Base-by-base conservation (phyloP, 345 rosid genomes). In the Angophora floribunda region DNA sequence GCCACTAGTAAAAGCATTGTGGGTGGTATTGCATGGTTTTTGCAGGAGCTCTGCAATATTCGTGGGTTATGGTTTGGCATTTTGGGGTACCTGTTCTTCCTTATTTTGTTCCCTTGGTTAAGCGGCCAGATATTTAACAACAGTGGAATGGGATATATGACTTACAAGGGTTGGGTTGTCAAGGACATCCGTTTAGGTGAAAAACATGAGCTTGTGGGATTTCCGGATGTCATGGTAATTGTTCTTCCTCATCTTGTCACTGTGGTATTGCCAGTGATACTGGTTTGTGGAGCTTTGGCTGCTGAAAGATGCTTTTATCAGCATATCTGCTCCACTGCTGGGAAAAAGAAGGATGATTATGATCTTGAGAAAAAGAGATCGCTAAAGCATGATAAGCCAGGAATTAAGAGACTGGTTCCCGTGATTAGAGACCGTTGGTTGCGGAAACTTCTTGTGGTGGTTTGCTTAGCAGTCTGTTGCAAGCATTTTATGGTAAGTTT, bases 81-180 rank as follows among this genome's bases (percentile, higher is more conserved):
- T 91, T 70, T 94, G 89, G 95, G 92, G 12, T 96, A 96, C 89
- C 52, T 96, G 87, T 52, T 96, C 67, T 94, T 93, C 90, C 97
- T 97, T 85, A 51, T 96, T 32, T 86, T 93, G 88, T 95, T 93
- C 90, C 99, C 99, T 41, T 96, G 99, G 98, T 92, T 93, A 85
- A 70, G 88, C 30, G 98, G 99, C 86, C 93, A 91, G 88, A 96
- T 96, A 90, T 97, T 95, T 87, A 93, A 94, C 6, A 91, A 94
- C 50, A 89, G 91, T 57, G 93, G 89, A 85, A 93, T 90, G 90
- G 95, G 93, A 50, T 95, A 96, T 92, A 96, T 97, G 99, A 96
- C 98, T 86, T 94, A 93, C 75, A 94, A 91, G 94, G 99, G 99
- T 70, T 97, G 99, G 98, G 96, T 89, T 10, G 93, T 96, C 41